Percentiles rank a stretch among this genome's conserved stretches.
Evolutionary conservation across 2,329 filamentous ascomycete species (phyloP).

Genomic region (Pseudogymnoascus sp.): DNA sequence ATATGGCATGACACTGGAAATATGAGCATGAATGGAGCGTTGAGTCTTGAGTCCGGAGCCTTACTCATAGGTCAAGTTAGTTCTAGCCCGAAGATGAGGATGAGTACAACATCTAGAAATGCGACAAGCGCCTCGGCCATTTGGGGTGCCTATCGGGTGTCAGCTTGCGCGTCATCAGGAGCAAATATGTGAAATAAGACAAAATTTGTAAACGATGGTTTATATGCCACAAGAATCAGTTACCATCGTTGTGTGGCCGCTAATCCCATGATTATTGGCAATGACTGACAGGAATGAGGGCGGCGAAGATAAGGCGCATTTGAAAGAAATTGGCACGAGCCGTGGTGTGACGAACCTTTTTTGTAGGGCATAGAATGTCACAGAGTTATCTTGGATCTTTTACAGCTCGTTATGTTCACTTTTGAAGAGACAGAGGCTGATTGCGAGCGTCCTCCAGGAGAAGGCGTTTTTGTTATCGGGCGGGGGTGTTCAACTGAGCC

Average conservation of each 20-base stretch:
- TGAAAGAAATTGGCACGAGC: neutral
- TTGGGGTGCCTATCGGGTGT: conserved; percentile 11
- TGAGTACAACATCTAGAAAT: neutral
- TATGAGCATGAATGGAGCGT: neutral
- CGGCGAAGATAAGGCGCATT: neutral
- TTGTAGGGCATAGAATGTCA: too few species aligned
- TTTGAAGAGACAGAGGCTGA: too few species aligned
- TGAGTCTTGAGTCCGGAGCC: neutral
- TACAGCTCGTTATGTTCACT: neutral
- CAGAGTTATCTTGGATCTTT: neutral
- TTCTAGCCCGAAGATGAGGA: neutral
- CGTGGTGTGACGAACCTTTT: neutral
- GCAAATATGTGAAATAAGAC: neutral
- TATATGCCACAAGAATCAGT: neutral
- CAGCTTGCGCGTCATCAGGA: neutral
- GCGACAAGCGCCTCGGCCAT: conserved; percentile 12
- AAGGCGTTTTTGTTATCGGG: neutral
- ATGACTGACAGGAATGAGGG: neutral
- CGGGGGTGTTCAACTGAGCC: neutral
- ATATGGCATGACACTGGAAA: neutral
- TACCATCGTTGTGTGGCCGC: neutral
- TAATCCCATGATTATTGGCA: neutral
- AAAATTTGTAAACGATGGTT: neutral
- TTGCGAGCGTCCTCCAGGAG: neutral
- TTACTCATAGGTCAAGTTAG: neutral